phyloP scores from a whole-genome alignment of 2,329 filamentous ascomycete genomes.

The Epichloe hybrida region DNA sequence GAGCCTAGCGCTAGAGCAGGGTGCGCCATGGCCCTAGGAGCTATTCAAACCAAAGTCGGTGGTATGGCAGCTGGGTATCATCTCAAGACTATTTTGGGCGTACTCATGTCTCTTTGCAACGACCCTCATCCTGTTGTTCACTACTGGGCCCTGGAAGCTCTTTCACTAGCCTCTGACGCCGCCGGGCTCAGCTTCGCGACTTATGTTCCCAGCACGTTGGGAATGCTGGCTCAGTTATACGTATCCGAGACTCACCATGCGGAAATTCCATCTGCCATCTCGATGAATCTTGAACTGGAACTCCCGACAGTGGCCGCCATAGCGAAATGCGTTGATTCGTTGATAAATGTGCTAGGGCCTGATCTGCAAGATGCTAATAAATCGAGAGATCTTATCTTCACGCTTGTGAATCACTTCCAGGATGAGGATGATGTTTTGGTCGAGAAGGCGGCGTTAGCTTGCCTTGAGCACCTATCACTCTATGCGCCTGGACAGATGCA shows the following conservation, averaged over 20 bases:
- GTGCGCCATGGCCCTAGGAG: slow-evolving; percentile 84
- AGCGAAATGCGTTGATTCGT: slow-evolving; percentile 79
- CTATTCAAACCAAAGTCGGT: slow-evolving; percentile 88
- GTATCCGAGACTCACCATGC: slow-evolving; percentile 82
- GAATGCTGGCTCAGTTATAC: slow-evolving; percentile 89
- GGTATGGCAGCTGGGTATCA: slow-evolving; percentile 96
- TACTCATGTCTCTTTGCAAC: slow-evolving; percentile 93
- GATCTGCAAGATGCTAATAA: slow-evolving; percentile 89
- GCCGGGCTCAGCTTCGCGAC: slow-evolving; percentile 84
- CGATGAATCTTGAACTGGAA: slow-evolving; percentile 83
- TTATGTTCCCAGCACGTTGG: slow-evolving; percentile 80
- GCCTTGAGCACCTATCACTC: slow-evolving; percentile 79
- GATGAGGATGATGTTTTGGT: slow-evolving; percentile 58
- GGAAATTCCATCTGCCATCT: slow-evolving; percentile 64
- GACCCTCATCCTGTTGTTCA: slow-evolving; percentile 92
- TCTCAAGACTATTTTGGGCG: slow-evolving; percentile 91
- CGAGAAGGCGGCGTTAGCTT: slow-evolving; percentile 64
- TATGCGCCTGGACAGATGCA: slow-evolving; percentile 84
- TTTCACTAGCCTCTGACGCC: slow-evolving; percentile 78
- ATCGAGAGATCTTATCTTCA: slow-evolving; percentile 83
- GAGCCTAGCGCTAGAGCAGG: slow-evolving; percentile 89
- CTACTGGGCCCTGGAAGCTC: slow-evolving; percentile 86
- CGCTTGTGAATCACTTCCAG: slow-evolving; percentile 70
- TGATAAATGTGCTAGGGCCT: slow-evolving; percentile 90
- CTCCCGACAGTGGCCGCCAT: slow-evolving; percentile 71